Base-by-base conservation (phyloP, 148 eudicot genomes). In the Vaccinium vitisidaea region DNA sequence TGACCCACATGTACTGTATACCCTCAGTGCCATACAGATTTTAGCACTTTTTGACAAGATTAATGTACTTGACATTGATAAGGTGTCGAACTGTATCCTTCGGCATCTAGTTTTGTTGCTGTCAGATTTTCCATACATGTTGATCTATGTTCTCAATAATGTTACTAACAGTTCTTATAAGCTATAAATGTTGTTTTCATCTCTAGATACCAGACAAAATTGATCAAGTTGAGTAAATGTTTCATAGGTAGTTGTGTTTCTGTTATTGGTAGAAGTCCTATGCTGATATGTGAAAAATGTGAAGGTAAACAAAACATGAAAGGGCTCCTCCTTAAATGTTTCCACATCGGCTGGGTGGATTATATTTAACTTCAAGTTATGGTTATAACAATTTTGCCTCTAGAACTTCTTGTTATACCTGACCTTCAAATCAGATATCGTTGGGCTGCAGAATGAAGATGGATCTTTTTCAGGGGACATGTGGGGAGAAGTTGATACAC, bases 391-490 rank as follows among this genome's bases (percentile, higher is more conserved):
- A 12, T 49, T 46, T 69, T 48, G 9, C 52, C 11, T 52, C 63
- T 53, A n/a, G 52, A 55, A 54, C 82, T 69, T 23, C 19, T 77
- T 75, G 80, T 82, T 83, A 46, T 80, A 71, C 98, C 91, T 93
- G 81, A 93, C 77, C 84, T 46, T 82, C 52, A 80, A 87, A 81
- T 85, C 79, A 96, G 98, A 97, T 89, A 83, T 97, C 32, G 92
- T 86, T 63, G 85, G 88, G 87, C 86, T 95, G 85, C 99, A 97
- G 84, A 93, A 94, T 84, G 98, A 93, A 88, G 98, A 97, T 90
- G 99, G 99, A 67, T 97, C 99, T 43, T 94, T 97, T 88, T 88
- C 97, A 58, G 99, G 99, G 79, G 99, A 97, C 88, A 92, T 93
- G 21, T 97, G 99, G 99, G 99, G 98, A 84, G 99, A 97, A 90